These are phyloP conservation scores for Rhynchosporium graminicola DNA, from an alignment of 2,329 filamentous ascomycete species.

Conservation along the genomic window DNA sequence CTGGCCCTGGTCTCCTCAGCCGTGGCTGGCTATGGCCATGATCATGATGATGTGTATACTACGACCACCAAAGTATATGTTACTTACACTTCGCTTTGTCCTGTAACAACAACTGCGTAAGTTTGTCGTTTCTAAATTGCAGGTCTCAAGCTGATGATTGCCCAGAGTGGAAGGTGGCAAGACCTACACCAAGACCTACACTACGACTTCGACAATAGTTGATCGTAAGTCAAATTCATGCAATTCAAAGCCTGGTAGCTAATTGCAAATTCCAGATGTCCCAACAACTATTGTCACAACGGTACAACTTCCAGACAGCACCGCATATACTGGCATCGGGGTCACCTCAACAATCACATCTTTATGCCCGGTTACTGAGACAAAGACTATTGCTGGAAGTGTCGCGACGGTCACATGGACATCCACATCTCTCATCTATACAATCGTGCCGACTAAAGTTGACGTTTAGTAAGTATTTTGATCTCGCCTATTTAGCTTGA, in stretches of 20 bases:
- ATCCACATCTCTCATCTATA: slow-evolving; percentile 32
- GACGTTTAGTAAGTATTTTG: slow-evolving; percentile 22
- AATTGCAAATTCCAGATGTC: slow-evolving; percentile 1
- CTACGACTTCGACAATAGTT: slow-evolving; percentile 43
- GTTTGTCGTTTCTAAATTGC: not conserved
- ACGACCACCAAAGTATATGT: slow-evolving; percentile 31
- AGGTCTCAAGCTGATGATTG: slow-evolving; percentile 17
- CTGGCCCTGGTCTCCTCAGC: slow-evolving; percentile 35
- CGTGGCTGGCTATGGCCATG: slow-evolving; percentile 23
- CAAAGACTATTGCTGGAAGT: slow-evolving; percentile 45
- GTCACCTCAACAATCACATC: slow-evolving; percentile 41
- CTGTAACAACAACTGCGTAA: slow-evolving; percentile 44
- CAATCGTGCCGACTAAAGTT: slow-evolving; percentile 25
- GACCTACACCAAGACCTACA: slow-evolving; percentile 46
- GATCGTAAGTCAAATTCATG: not conserved
- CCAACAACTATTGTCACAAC: slow-evolving; percentile 31
- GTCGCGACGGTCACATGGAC: slow-evolving; percentile 26
- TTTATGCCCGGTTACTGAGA: slow-evolving; percentile 45
- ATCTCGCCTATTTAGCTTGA: not conserved
- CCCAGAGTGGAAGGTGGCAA: slow-evolving; percentile 40
- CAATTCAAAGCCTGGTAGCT: not conserved
- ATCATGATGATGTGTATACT: slow-evolving; percentile 12
- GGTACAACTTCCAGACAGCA: slow-evolving; percentile 28
- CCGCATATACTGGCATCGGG: slow-evolving; percentile 12
- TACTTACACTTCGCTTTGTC: slow-evolving; percentile 37